Evolutionary conservation across 495 filamentous ascomycete species (phyloP).

Genomic region (Trichoderma virens): DNA sequence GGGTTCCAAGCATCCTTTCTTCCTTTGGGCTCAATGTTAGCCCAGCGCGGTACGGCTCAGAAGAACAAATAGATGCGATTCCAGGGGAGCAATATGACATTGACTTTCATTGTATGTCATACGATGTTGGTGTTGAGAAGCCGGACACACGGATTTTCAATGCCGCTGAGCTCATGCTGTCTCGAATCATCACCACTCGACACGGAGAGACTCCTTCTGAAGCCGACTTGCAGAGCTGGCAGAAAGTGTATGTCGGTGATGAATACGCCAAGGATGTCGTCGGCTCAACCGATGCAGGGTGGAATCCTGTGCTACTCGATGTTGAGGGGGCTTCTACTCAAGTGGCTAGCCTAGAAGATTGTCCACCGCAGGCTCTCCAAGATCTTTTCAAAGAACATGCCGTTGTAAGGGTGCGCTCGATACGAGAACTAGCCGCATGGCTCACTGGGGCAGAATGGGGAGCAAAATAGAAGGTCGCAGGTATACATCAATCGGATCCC

Average conservation of each 20-base stretch:
- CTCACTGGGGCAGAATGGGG: neutral
- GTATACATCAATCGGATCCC: too few relatives aligned
- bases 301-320: slow-evolving; percentile 47
- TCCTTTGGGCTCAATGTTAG: slow-evolving; percentile 54
- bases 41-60: slow-evolving; percentile 15
- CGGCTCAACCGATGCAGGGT: slow-evolving; percentile 52
- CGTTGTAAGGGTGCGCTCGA: neutral
- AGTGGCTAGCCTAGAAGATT: neutral
- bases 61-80: neutral
- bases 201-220: neutral
- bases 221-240: slow-evolving; percentile 23
- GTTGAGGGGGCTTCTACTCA: neutral
- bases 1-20: slow-evolving; percentile 52
- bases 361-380: neutral
- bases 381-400: neutral
- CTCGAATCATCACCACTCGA: neutral
- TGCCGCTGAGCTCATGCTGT: slow-evolving; percentile 44
- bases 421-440: neutral
- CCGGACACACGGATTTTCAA: slow-evolving; percentile 57
- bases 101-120: slow-evolving; percentile 62
- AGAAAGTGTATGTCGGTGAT: slow-evolving; percentile 58
- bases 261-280: slow-evolving; percentile 51
- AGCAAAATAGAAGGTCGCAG: neutral
- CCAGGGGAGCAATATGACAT: slow-evolving; percentile 36
- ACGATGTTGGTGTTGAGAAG: slow-evolving; percentile 65